Evolutionary conservation across 2,329 filamentous ascomycete genomes (phyloP), one percentile per base, ranked within the genome.

Genomic region (Paramyrothecium sp.): DNA sequence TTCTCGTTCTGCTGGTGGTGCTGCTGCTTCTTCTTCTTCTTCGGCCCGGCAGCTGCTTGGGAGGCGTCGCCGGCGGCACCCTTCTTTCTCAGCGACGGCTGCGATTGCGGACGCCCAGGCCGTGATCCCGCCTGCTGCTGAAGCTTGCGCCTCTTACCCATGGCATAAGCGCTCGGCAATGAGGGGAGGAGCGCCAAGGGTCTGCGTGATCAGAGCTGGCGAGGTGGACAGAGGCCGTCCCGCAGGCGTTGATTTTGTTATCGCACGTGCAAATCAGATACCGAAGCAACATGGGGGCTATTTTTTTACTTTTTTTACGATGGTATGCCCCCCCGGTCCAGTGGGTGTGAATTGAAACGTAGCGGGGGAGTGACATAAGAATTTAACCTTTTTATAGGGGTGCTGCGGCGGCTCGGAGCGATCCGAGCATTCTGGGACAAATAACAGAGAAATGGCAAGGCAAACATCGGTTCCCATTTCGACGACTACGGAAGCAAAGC

Each of bases 81-180:
- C 53, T 50, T 51, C 41, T 49, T 30, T 30, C 46, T 26, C 38
- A 47, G 21, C 19, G 54, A 3, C 30, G 41, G 26, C 16, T 23
- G 23, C 34, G 33, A 20, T 41, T 41, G 54, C 55, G 58, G 56
- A 38, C 57, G 54, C 53, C 55, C 56, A 57, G 60, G 19, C 50
- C 56, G 51, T 51, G 59, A 54, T 55, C 69, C 57, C 53, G 56
- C 55, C 56, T 60, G 64, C 53, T 60, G 70, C 57, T 63, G 60
- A 55, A 76, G 70, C 72, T 80, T 81, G 61, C 75, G 76, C 66
- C 78, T 79, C 61, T 74, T 78, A 54, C 64, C 70, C 74, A 76
- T 77, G 47, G 54, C 46, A 38, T 41, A 44, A 19, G 13, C 38
- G 26, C 26, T 30, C 26, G 26, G 26, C 26, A 10, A 4, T 30